Base-by-base conservation (phyloP, 2,329 filamentous ascomycete genomes). In the Calonectria pseudoturangicola region DNA sequence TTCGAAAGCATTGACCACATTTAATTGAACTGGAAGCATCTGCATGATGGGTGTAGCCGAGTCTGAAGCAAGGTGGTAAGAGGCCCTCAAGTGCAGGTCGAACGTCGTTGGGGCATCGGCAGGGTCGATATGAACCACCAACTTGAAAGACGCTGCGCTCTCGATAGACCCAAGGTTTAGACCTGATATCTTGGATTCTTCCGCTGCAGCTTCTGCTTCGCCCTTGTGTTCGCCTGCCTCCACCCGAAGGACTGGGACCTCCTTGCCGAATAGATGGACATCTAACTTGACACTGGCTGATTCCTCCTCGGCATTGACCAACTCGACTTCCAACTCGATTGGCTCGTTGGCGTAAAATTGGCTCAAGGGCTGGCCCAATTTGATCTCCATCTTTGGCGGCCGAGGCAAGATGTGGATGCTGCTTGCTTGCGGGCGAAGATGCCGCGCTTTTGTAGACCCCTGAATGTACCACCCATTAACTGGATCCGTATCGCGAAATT, bases 351-450 rank as follows among this genome's bases (percentile, higher is more conserved):
- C 94, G 81, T 98, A 98, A 82, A 96, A 97, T 68, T 95, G 92
- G 15, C 91, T 88, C 70, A 89, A 87, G 9, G 93, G 84, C 48
- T 91, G 89, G 2, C 90, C 86, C 12, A 95, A 85, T 30, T 86
- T 89, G 56, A 99, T 91, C 77, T 95, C 92, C 86, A 99, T 92
- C 84, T 98, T 98, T 0, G 97, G 97, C 33, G 96, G 97, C 76
- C 97, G 94, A 1, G 97, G 96, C 67, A 95, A 88, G 28, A 99
- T 92, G 69, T 91, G 92, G 69, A 98, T 90, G 2, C 86, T 85
- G 41, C 90, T 87, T 10, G 89, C 85, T 58, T 89, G 86, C 13
- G 84, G 76, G 10, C 91, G 87, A 33, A 87, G 83, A 25, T 90
- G 82, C 33, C 84, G 86, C 71, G 87, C 88, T 66, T 84, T 87